Evolutionary conservation across 495 filamentous ascomycete genomes (phyloP).

Genomic region (Thermothielavioides terrestris): DNA sequence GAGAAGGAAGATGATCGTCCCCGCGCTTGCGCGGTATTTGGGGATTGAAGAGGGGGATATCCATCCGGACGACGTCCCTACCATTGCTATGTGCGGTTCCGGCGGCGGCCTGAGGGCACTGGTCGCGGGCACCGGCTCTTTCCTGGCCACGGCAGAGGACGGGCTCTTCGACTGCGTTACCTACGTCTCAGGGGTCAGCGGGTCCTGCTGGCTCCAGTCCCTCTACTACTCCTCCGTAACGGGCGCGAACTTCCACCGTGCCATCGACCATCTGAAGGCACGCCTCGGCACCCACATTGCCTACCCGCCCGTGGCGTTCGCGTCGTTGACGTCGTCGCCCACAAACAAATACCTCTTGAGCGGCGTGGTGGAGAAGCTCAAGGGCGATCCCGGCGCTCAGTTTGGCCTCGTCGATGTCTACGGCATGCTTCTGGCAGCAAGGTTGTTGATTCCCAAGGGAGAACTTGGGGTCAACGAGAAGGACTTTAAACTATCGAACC

Average conservation of each 20-base stretch:
- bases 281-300: slow-evolving; percentile 82
- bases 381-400: slow-evolving; percentile 67
- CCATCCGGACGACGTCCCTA: slow-evolving; percentile 85
- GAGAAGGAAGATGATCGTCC: slow-evolving; percentile 54
- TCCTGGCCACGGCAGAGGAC: slow-evolving; percentile 67
- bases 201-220: slow-evolving; percentile 90
- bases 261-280: slow-evolving; percentile 78
- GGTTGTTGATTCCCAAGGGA: slow-evolving; percentile 76
- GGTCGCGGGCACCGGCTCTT: slow-evolving; percentile 80
- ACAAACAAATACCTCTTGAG: slow-evolving; percentile 88
- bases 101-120: slow-evolving; percentile 85
- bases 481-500: slow-evolving; percentile 85
- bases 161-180: slow-evolving; percentile 90
- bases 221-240: slow-evolving; percentile 84
- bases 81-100: slow-evolving; percentile 87
- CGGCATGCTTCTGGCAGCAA: slow-evolving; percentile 72
- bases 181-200: slow-evolving; percentile 90
- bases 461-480: slow-evolving; percentile 63
- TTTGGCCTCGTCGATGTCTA: slow-evolving; percentile 92
- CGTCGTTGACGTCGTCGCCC: slow-evolving; percentile 67
- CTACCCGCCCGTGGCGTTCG: slow-evolving; percentile 74
- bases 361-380: slow-evolving; percentile 82
- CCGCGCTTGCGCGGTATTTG: slow-evolving; percentile 73
- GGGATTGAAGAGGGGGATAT: slow-evolving; percentile 67
- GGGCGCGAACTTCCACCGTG: slow-evolving; percentile 48